These are phyloP conservation scores for Metarhizium sp. DNA, from an alignment of 2,329 filamentous ascomycete genomes.

Conservation along the genomic window DNA sequence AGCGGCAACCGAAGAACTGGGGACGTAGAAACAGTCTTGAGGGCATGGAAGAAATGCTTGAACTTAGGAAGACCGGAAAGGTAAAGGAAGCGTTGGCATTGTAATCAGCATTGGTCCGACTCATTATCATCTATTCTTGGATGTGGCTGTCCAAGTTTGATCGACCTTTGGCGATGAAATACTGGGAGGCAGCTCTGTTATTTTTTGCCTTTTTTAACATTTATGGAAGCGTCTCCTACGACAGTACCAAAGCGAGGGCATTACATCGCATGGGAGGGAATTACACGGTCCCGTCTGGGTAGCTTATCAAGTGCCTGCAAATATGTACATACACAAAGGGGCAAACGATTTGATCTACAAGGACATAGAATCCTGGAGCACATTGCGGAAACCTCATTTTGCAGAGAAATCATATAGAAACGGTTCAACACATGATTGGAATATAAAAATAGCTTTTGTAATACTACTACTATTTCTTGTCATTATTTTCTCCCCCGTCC, in stretches of 20 bases:
- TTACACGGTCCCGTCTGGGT: background rate
- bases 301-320: background rate
- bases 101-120: background rate
- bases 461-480: background rate
- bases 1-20: slow-evolving; percentile 85
- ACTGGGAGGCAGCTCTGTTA: background rate
- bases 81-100: slow-evolving; percentile 5
- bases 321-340: background rate
- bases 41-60: slow-evolving; percentile 25
- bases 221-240: too few species aligned
- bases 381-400: background rate
- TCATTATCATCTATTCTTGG: background rate
- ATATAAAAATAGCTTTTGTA: background rate
- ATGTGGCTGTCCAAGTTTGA: background rate
- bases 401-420: background rate
- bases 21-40: slow-evolving; percentile 74
- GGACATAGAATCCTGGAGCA: background rate
- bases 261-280: too few species aligned
- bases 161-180: background rate
- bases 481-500: background rate
- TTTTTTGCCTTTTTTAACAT: background rate
- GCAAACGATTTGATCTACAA: background rate
- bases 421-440: background rate
- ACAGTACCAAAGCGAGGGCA: too few species aligned
- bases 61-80: slow-evolving; percentile 16